Conservation (phyloP, 139 green algal species). For the Chlamydomonas sp. region DNA sequence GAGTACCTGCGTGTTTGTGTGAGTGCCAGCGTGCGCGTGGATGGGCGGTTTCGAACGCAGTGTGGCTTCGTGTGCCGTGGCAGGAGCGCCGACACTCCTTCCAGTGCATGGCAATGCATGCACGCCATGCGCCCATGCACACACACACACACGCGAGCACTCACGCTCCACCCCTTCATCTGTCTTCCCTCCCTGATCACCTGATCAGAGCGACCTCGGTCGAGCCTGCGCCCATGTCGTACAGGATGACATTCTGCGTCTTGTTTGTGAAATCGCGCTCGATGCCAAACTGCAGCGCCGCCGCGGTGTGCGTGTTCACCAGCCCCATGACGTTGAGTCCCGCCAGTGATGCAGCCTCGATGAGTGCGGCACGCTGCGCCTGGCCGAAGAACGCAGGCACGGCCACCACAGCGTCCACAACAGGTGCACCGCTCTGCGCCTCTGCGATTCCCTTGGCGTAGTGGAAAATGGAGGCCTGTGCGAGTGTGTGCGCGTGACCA, state of each 20-base stretch:
- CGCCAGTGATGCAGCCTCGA: constrained; percentile 71
- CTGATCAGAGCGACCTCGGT: constrained; percentile 72
- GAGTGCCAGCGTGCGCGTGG: too few relatives aligned
- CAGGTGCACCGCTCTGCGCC: constrained; percentile 44
- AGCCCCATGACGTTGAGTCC: constrained; percentile 83
- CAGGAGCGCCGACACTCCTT: too few relatives aligned
- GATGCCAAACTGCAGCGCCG: constrained; percentile 95
- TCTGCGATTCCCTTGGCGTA: constrained; percentile 78
- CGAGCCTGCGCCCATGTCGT: constrained; percentile 81
- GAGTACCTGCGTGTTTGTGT: constrained; percentile 68
- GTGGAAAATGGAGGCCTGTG: constrained; percentile 79
- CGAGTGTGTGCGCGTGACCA: too few relatives aligned
- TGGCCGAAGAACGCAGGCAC: constrained; percentile 84
- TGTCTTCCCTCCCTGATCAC: background rate
- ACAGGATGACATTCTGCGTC: constrained; percentile 81
- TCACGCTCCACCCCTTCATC: background rate
- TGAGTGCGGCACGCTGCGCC: constrained; percentile 69
- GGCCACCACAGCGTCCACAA: constrained; percentile 77
- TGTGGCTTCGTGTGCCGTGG: too few relatives aligned
- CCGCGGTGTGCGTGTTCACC: constrained; percentile 80
- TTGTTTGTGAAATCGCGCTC: constrained; percentile 82
- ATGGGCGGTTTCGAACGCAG: too few relatives aligned
- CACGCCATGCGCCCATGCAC: too few relatives aligned
- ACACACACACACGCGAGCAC: too few relatives aligned
- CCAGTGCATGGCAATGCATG: too few relatives aligned